Evolutionary conservation across 2,329 filamentous ascomycete genomes (phyloP), one percentile per base, ranked within the genome.

Genomic region (Aspergillus eucalypticola): DNA sequence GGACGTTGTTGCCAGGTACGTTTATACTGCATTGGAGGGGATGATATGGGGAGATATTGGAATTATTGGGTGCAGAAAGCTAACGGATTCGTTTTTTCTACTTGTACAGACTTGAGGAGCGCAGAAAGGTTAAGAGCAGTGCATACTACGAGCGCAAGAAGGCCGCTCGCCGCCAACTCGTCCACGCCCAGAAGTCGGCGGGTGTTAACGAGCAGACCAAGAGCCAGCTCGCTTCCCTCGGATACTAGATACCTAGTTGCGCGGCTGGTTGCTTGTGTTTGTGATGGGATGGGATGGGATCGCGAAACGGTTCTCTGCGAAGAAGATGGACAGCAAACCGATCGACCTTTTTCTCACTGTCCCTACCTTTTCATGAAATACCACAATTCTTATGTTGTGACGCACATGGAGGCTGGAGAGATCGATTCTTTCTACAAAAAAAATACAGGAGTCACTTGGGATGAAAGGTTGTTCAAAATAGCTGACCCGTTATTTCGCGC

Each of bases 141-240:
- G 95, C 95, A 81, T 99, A 97, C 90, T 98, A 98, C 88, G 93
- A 96, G 88, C 92, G 93, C 88, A 99, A 98, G 95, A 96, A 96
- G 92, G 88, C 92, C 73, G 90, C 90, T 74, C 87, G 90, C 80
- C 91, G 90, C 87, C 91, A 96, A 85, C 84, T 97, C 74, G 85
- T 88, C 73, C 91, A 96, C 79, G 93, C 94, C 75, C 90, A 96
- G 89, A 94, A 94, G 90, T 90, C 85, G 81, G 91, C 92, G 73
- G 88, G 87, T 79, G 88, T 94, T 81, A 89, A 94, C 83, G 84
- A 86, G 79, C 92, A 95, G 88, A 91, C 90, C 80, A 87, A 89
- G 83, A 85, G 90, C 85, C 89, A 95, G 82, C 90, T 98, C 79
- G 90, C 90, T 83, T 84, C 88, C 76, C 92, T 86, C 83, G 94